A percentile compares a stretch with the other conserved stretches of the same genome.
Evolutionary conservation across 164 flowering plant species (phyloP).

Genomic region (Vitis amurensis): DNA sequence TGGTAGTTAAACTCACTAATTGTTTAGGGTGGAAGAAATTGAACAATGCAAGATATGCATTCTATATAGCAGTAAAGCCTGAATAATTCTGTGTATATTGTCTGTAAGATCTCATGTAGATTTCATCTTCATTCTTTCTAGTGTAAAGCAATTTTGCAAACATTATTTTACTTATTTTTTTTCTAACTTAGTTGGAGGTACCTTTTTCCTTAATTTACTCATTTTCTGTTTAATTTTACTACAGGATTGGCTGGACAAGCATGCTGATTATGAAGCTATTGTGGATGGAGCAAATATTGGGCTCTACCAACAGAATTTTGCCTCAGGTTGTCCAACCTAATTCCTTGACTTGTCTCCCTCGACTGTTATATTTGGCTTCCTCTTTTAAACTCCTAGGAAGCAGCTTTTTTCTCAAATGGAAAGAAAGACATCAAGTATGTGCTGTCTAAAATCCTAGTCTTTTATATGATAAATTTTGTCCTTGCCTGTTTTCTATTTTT

Average conservation of each 20-base stretch:
- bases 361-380: neutral
- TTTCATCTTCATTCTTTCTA: too few species aligned
- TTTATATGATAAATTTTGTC: neutral
- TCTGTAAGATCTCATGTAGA: too few species aligned
- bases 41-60: too few species aligned
- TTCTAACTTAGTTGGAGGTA: too few species aligned
- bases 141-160: too few species aligned
- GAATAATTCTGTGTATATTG: too few species aligned
- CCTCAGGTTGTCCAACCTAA: slow-evolving; percentile 58
- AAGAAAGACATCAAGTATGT: slow-evolving; percentile 90
- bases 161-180: too few species aligned
- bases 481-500: neutral
- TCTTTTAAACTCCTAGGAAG: slow-evolving; percentile 57
- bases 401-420: slow-evolving; percentile 79
- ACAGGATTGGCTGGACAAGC: slow-evolving; percentile 75
- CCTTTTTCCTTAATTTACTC: neutral
- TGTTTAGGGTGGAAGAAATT: too few species aligned
- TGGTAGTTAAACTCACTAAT: too few species aligned
- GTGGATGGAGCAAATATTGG: slow-evolving; percentile 92
- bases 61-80: too few species aligned
- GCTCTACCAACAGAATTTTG: slow-evolving; percentile 84
- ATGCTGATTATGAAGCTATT: slow-evolving; percentile 59
- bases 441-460: neutral
- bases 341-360: neutral
- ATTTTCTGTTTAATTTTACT: neutral